Percentiles rank a stretch among this genome's conserved stretches.
Evolutionary conservation across 2,329 filamentous ascomycete genomes (phyloP).

Genomic region (Helicocarpus griseus): DNA sequence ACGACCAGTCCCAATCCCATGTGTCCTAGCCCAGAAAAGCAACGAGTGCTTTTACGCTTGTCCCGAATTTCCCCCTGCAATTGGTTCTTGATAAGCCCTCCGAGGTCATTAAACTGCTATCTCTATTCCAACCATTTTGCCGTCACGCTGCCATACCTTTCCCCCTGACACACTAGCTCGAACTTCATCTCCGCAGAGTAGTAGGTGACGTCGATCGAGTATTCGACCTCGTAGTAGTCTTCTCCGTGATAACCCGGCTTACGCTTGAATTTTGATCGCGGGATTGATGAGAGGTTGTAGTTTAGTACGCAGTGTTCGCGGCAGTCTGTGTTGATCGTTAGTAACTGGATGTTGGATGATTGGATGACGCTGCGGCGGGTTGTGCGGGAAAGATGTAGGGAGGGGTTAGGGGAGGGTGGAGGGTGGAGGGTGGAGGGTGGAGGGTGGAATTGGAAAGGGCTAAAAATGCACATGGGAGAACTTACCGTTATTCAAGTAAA

Average conservation of each 20-base stretch:
- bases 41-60: too few relatives aligned
- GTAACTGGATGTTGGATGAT: not conserved
- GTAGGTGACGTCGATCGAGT: constrained; percentile 1
- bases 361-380: not conserved
- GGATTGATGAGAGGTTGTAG: constrained; percentile 4
- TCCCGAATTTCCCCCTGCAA: too few relatives aligned
- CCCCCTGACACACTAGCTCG: constrained; percentile 2
- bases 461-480: not conserved
- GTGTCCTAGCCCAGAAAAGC: too few relatives aligned
- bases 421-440: not conserved
- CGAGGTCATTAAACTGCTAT: too few relatives aligned
- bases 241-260: not conserved
- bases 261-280: constrained; percentile 3
- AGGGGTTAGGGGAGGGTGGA: too few relatives aligned
- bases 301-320: constrained; percentile 3
- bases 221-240: constrained; percentile 2
- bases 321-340: not conserved
- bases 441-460: not conserved
- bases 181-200: constrained; percentile 2
- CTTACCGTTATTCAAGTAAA: not conserved
- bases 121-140: constrained; percentile 1
- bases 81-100: too few relatives aligned
- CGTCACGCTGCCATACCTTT: constrained; percentile 1
- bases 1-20: too few relatives aligned
- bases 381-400: not conserved